Evolutionary conservation across 2,329 filamentous ascomycete genomes (phyloP), one percentile per base, ranked within the genome.

Genomic region (Decorospora gaudefroyi): DNA sequence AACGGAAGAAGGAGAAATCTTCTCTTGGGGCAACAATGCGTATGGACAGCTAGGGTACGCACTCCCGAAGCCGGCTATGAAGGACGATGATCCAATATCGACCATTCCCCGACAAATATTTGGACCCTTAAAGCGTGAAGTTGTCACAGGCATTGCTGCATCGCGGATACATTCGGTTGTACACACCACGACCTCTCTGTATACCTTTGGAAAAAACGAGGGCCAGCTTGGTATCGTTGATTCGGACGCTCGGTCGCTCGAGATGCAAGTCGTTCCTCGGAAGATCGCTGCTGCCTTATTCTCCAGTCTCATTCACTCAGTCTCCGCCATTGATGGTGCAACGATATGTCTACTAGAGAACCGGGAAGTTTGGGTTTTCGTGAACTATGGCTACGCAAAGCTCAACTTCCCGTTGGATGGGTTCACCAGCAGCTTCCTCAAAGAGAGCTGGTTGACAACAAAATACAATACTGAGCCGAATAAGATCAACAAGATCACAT

Each of bases 161-260:
- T 97, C 93, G 1, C 79, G 88, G 0, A 84, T 95, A 26, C 93
- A 99, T 71, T 97, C 93, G 0, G 91, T 95, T 3, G 89, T 90
- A 0, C 87, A 93, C 62, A 96, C 90, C 0, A 78, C 81, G 1
- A 82, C 83, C 0, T 88, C 89, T 1, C 74, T 99, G 1, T 99
- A 88, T 65, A 95, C 90, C 2, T 99, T 95, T 78, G 93, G 93
- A 15, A 95, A 93, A 61, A 99, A 97, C 60, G 84, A 90, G 57
- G 93, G 93, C 1, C 93, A 99, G 68, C 80, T 99, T 32, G 93
- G 90, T 4, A 79, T 99, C 39, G 90, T 96, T 74, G 93, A 96
- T 67, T 92, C 93, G 0, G 92, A 97, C 71, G 95, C 93, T 17
- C 84, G 91, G 31, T 96, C 90, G 0, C 79, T 97, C 4, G 88